Conservation (phyloP, 106 monocot species). For the Vanilla planifolia region DNA sequence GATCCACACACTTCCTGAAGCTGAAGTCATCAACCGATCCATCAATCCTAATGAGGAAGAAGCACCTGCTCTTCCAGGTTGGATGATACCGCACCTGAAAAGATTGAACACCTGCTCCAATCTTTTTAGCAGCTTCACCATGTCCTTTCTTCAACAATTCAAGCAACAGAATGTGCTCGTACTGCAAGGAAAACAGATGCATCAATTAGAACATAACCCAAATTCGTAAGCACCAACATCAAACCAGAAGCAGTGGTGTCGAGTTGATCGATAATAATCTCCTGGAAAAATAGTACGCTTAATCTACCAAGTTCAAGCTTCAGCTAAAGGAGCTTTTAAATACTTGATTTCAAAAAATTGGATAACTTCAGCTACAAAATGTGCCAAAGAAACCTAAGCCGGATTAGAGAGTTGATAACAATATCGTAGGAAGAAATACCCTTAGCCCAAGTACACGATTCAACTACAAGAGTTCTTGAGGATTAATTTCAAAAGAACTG, state of each 20-base stretch:
- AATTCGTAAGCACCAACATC: background rate
- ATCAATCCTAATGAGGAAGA: constrained; percentile 62
- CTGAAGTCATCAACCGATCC: constrained; percentile 82
- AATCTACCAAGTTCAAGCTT: too few relatives aligned
- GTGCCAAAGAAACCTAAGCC: too few relatives aligned
- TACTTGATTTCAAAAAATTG: too few relatives aligned
- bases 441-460: too few relatives aligned
- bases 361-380: too few relatives aligned
- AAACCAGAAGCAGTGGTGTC: background rate
- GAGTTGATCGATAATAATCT: background rate
- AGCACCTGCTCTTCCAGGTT: constrained; percentile 65
- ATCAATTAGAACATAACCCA: background rate
- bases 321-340: too few relatives aligned
- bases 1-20: constrained; percentile 92
- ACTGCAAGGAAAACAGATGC: constrained; percentile 28
- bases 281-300: too few relatives aligned
- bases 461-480: too few relatives aligned
- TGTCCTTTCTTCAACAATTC: constrained; percentile 83
- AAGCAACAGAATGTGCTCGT: constrained; percentile 66
- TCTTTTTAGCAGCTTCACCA: constrained; percentile 50
- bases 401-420: too few relatives aligned
- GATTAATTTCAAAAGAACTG: too few relatives aligned
- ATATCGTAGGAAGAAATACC: too few relatives aligned
- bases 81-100: constrained; percentile 87
- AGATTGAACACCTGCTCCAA: constrained; percentile 63